Conservation (phyloP, 495 filamentous ascomycete genomes). For the Neurospora discreta region DNA sequence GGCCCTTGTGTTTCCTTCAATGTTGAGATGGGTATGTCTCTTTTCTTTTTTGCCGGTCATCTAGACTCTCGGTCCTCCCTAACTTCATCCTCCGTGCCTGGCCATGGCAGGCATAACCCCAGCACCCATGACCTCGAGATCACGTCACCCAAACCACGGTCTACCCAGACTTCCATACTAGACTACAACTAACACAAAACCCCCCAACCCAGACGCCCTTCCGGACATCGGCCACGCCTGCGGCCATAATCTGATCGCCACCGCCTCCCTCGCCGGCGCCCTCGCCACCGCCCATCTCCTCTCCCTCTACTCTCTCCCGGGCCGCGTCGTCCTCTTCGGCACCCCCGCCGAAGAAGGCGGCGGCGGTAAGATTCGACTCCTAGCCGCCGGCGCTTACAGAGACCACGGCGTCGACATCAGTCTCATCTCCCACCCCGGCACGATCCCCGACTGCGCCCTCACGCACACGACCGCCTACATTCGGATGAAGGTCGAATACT, state of each 20-base stretch:
- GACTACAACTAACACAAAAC: neutral
- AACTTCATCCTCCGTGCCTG: neutral
- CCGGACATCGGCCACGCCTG: constrained; percentile 55
- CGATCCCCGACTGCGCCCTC: constrained; percentile 27
- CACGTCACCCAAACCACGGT: neutral
- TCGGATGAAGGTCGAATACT: constrained; percentile 38
- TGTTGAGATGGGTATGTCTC: constrained; percentile 41
- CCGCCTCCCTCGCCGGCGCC: constrained; percentile 46
- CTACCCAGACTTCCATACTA: neutral
- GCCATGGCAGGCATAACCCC: neutral
- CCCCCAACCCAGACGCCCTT: constrained; percentile 32
- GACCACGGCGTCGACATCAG: constrained; percentile 48
- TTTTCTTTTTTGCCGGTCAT: neutral
- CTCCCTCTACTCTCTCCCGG: constrained; percentile 33
- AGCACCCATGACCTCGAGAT: neutral
- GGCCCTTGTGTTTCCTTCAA: constrained; percentile 47
- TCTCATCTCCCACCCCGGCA: constrained; percentile 51
- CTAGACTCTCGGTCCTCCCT: neutral
- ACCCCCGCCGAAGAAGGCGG: constrained; percentile 58
- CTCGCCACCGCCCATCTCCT: constrained; percentile 45
- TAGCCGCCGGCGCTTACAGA: constrained; percentile 52
- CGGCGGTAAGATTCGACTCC: constrained; percentile 55
- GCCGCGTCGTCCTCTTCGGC: constrained; percentile 52
- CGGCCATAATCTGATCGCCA: constrained; percentile 61
- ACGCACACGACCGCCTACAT: constrained; percentile 40